These are phyloP conservation scores for Arthrinium puccinioides DNA, from an alignment of 2,329 filamentous ascomycete genomes.

Conservation along the genomic window DNA sequence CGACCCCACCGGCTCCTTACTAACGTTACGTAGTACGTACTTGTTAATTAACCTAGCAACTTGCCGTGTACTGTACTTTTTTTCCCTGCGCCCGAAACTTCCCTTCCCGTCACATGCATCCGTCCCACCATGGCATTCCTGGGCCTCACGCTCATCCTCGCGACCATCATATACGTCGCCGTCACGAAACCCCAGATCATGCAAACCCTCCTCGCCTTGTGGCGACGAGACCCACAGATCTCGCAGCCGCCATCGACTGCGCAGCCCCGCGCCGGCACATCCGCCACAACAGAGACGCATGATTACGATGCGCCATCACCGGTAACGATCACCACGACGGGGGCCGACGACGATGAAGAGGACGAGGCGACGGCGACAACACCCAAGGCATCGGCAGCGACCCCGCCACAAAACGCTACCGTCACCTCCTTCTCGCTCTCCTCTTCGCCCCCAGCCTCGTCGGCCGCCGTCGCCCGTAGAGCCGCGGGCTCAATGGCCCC, in stretches of 20 bases:
- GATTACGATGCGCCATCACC: constrained; percentile 13
- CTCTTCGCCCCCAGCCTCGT: constrained; percentile 16
- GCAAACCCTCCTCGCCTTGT: constrained; percentile 28
- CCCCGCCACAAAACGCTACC: constrained; percentile 11
- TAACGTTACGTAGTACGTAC: no score
- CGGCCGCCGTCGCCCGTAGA: constrained; percentile 15
- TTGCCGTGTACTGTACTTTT: no score
- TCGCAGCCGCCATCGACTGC: constrained; percentile 14
- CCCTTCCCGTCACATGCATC: no score
- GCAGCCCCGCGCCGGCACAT: constrained; percentile 3
- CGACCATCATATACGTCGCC: constrained; percentile 50
- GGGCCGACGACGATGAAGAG: constrained; percentile 7
- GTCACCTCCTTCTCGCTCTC: constrained; percentile 43
- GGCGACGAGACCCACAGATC: constrained; percentile 19
- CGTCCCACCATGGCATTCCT: constrained; percentile 56
- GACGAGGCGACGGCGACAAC: constrained; percentile 25
- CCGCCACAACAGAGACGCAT: no score
- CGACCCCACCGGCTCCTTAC: no score
- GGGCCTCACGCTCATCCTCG: constrained; percentile 55
- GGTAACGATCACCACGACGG: constrained; percentile 10
- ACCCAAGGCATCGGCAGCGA: constrained; percentile 37
- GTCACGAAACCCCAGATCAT: constrained; percentile 47
- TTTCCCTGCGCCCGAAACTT: no score
- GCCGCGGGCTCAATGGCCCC: constrained; percentile 5
- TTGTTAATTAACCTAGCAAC: no score